Base-by-base conservation (phyloP, 2,329 filamentous ascomycete species). In the Colletotrichum caudatum region DNA sequence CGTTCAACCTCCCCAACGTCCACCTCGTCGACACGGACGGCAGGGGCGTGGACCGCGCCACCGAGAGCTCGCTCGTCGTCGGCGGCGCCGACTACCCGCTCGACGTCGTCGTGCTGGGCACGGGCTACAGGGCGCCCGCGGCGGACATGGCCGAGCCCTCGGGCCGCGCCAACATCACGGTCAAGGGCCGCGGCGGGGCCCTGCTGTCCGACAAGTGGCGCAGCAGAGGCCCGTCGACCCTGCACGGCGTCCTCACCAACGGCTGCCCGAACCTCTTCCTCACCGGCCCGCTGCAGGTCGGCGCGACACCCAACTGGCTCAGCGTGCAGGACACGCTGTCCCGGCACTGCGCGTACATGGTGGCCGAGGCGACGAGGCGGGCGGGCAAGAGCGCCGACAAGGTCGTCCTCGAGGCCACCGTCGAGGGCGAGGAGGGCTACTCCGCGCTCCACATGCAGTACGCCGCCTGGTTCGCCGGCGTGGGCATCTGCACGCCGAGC, bases 1-100 rank as follows among this genome's bases (percentile, higher is more conserved):
- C 85, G 0, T 92, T 92, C 83, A 92, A 92, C 78, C 77, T 76
- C 39, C 78, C 83, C 0, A 86, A 90, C 74, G 90, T 92, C 4
- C 82, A 83, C 7, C 84, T 92, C 0, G 81, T 92, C 20, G 88
- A 92, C 76, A 91, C 89, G 0, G 78, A 87, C 39, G 88, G 86
- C 5, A 82, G 84, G 72, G 88, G 89, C 8, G 78, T 89, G 3
- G 81, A 84, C 4, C 72, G 78, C 3, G 78, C 86, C 8, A 89
- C 85, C 0, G 66, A 77, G n/a, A 76, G 70, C 6, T 86, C 86
- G 0, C 76, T 91, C 3, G 78, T 88, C 0, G 84, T 83, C 5
- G 82, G 81, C 54, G 85, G 81, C 14, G 77, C 81, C 33, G 84
- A 87, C 57, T 87, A 88, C 74, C 79, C 83, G 1, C 73, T 86